A percentile compares a stretch with the other conserved stretches of the same genome.
Evolutionary conservation across 768 basidiomycete species (phyloP).

Genomic region (Termitomyces sp.): DNA sequence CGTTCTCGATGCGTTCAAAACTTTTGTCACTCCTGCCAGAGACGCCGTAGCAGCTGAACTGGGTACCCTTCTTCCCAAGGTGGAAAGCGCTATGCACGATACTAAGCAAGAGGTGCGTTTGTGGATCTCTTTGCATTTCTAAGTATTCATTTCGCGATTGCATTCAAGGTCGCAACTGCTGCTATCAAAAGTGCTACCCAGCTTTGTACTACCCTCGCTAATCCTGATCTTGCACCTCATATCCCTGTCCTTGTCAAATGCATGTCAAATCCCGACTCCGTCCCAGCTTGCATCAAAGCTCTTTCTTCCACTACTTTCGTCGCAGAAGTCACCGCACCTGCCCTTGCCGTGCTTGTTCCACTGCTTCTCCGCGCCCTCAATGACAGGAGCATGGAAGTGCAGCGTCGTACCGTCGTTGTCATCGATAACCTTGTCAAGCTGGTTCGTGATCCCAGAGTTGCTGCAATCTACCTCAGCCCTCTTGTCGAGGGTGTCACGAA

Average conservation of each 20-base stretch:
- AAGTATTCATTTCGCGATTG: conserved; percentile 2
- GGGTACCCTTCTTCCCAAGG: conserved; percentile 75
- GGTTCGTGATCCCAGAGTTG: conserved; percentile 86
- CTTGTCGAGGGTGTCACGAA: conserved; percentile 90
- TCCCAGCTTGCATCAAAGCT: conserved; percentile 91
- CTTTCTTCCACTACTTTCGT: conserved; percentile 95
- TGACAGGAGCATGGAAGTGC: conserved; percentile 94
- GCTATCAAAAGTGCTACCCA: conserved; percentile 88
- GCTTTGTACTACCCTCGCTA: conserved; percentile 87
- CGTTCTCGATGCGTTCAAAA: conserved; percentile 80
- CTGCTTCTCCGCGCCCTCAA: conserved; percentile 88
- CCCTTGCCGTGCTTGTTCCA: conserved; percentile 92
- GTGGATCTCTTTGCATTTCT: not conserved
- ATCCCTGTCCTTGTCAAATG: conserved; percentile 87
- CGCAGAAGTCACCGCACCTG: conserved; percentile 95
- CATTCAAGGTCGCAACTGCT: conserved; percentile 72
- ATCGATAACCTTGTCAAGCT: conserved; percentile 97
- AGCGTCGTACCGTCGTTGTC: conserved; percentile 91
- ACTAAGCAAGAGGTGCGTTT: conserved; percentile 84
- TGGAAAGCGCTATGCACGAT: conserved; percentile 93
- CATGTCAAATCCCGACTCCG: conserved; percentile 88
- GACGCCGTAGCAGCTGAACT: conserved; percentile 82
- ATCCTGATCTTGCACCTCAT: conserved; percentile 89
- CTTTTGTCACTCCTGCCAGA: conserved; percentile 62
- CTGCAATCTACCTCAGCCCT: conserved; percentile 82